Base-by-base conservation (phyloP, 306 rosid genomes). In the Hippophae rhamnoides region DNA sequence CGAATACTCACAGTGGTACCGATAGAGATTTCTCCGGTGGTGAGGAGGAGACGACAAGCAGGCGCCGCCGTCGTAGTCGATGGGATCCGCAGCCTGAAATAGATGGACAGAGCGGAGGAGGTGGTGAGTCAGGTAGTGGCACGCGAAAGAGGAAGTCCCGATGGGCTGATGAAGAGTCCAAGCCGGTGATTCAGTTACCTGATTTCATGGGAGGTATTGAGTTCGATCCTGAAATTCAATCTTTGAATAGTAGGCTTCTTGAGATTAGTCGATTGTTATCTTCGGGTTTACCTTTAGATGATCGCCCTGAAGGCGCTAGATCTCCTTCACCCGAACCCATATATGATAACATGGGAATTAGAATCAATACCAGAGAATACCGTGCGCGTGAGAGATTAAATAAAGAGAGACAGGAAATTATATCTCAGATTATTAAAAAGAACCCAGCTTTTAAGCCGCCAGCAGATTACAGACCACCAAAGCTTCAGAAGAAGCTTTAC, bases 21-120 rank as follows among this genome's bases (percentile, higher is more conserved):
- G 98, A 92, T 53, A 82, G 59, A 73, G 96, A 88, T 8, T 79
- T 56, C 43, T 85, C 99, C n/a, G 96, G 93, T 3, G 99, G 99
- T 0, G 96, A 87, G 67, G 99, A 88, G 57, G 99, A 92, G 69
- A 82, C 99, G 13, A 74, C 90, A 0, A 83, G 99, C 74, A 76
- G 76, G 47, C 87, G 96, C 0, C 83, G 93, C 7, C 87, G 95
- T 0, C 81, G 96, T 1, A 92, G 99, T 60, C 81, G 99, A 1
- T 92, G 99, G 99, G 99, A 92, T 10, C 99, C 99, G 6, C 99
- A 88, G 61, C 99, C 96, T 0, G 99, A 92, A 25, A 69, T 86
- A 7, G 88, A 85, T 25, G 82, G 76, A 9, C 86, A 75, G 80
- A 81, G 65, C 7, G 86, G 81, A 0, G 80, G 85, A 0, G 78